Evolutionary conservation across 306 rosid species (phyloP).

Genomic region (Parietaria judaica): DNA sequence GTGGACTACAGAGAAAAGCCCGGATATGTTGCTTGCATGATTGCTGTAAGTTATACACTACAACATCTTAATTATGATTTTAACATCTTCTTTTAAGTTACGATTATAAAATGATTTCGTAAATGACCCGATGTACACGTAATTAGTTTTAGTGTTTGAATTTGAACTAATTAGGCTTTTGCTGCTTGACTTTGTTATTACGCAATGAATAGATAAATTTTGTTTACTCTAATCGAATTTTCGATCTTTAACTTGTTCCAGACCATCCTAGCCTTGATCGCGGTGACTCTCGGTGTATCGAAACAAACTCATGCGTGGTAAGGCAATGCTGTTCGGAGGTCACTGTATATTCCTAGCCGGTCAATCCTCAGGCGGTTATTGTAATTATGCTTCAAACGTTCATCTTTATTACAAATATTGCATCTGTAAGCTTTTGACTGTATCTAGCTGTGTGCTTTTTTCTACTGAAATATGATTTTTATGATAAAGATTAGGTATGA

Average conservation of each 20-base stretch:
- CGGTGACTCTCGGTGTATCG: slow-evolving; percentile 40
- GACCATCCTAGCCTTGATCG: slow-evolving; percentile 46
- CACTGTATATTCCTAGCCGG: slow-evolving; percentile 1
- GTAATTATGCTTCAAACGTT: neutral
- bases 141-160: too few species aligned
- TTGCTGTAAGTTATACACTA: slow-evolving; percentile 57
- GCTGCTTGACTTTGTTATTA: neutral
- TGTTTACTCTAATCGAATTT: slow-evolving; percentile 2
- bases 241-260: slow-evolving; percentile 26
- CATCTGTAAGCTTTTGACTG: neutral
- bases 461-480: too few species aligned
- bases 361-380: neutral
- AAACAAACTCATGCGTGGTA: slow-evolving; percentile 30
- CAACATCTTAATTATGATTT: too few species aligned
- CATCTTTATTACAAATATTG: neutral
- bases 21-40: slow-evolving; percentile 66
- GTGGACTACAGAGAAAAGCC: slow-evolving; percentile 79
- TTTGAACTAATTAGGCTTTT: too few species aligned
- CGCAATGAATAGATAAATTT: neutral
- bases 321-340: neutral
- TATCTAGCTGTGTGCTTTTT: neutral
- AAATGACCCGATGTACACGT: too few species aligned
- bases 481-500: too few species aligned
- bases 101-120: neutral
- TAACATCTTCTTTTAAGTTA: too few species aligned